Percentiles rank a stretch among this genome's conserved stretches.
Conservation (phyloP, 352 stramenopile genomes). For the Phytopythium aichiense region DNA sequence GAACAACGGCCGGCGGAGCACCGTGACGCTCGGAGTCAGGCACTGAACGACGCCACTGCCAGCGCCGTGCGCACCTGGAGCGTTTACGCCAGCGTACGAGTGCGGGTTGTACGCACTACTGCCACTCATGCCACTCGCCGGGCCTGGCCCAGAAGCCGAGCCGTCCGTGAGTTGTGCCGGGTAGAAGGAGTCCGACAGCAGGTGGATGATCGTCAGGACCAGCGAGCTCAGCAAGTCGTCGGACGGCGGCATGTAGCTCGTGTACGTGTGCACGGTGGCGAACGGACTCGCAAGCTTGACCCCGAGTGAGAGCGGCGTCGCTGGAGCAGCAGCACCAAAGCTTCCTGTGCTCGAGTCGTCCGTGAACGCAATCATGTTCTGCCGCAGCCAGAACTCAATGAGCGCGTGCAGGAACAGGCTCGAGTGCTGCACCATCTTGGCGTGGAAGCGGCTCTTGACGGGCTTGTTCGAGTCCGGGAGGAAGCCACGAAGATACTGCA, state of each 20-base stretch:
- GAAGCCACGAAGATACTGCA: conserved; percentile 81
- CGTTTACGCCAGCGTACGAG: neutral
- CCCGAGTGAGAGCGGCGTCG: conserved; percentile 3
- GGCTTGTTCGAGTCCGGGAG: conserved; percentile 56
- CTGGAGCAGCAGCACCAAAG: conserved; percentile 6
- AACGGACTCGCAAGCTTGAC: conserved; percentile 60
- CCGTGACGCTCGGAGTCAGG: conserved; percentile 67
- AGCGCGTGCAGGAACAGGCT: conserved; percentile 83
- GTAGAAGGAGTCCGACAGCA: conserved; percentile 81
- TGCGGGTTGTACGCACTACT: neutral
- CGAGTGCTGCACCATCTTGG: conserved; percentile 69
- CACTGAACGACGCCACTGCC: conserved; percentile 22
- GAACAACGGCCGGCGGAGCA: conserved; percentile 72
- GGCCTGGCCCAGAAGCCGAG: conserved; percentile 1
- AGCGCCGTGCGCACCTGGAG: neutral
- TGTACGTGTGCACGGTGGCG: conserved; percentile 72
- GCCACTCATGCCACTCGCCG: conserved; percentile 16
- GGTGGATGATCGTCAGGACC: conserved; percentile 75
- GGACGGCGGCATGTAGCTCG: conserved; percentile 79
- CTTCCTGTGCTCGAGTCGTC: conserved; percentile 33
- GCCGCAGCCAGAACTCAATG: conserved; percentile 87
- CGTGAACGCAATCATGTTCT: conserved; percentile 84
- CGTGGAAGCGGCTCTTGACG: conserved; percentile 72
- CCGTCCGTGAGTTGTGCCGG: conserved; percentile 40
- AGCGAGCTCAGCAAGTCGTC: conserved; percentile 82